These are phyloP conservation scores for Rhodotorula glutinis DNA, from an alignment of 1,284 basidiomycete species.

Conservation along the genomic window DNA sequence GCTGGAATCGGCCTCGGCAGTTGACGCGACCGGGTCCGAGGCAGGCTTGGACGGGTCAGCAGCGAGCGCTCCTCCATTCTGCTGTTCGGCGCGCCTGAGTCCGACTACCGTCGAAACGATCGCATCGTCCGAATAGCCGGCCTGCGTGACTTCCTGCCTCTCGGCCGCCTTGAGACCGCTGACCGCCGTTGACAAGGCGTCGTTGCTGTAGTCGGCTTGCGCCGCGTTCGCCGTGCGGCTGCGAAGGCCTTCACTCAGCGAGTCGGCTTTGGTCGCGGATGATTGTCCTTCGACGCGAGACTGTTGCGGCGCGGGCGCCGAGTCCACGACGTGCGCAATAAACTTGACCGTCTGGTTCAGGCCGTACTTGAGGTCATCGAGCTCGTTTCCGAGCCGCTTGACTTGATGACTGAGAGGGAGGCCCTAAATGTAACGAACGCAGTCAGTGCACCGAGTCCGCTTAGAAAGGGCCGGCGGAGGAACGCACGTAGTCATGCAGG, in stretches of 20 bases:
- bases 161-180: no score
- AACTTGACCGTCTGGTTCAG: slow-evolving; percentile 9
- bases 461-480: not conserved
- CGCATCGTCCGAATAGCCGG: not conserved
- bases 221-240: not conserved
- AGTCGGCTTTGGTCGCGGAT: not conserved
- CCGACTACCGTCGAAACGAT: not conserved
- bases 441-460: not conserved
- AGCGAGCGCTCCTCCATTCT: not conserved
- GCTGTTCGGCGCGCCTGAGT: not conserved
- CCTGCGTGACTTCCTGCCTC: no score
- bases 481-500: slow-evolving; percentile 13
- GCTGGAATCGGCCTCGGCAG: no score
- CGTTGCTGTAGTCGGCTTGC: not conserved
- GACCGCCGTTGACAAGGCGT: not conserved
- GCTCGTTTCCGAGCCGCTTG: slow-evolving; percentile 14
- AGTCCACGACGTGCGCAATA: not conserved
- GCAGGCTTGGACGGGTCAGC: not conserved
- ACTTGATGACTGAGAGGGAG: slow-evolving; percentile 16
- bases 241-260: not conserved
- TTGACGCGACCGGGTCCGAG: no score
- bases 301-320: not conserved
- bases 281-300: not conserved
- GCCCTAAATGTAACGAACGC: not conserved
- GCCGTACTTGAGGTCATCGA: slow-evolving; percentile 7